Evolutionary conservation across 108 stramenopile genomes (phyloP).

Genomic region (Skeletonema tropicum): DNA sequence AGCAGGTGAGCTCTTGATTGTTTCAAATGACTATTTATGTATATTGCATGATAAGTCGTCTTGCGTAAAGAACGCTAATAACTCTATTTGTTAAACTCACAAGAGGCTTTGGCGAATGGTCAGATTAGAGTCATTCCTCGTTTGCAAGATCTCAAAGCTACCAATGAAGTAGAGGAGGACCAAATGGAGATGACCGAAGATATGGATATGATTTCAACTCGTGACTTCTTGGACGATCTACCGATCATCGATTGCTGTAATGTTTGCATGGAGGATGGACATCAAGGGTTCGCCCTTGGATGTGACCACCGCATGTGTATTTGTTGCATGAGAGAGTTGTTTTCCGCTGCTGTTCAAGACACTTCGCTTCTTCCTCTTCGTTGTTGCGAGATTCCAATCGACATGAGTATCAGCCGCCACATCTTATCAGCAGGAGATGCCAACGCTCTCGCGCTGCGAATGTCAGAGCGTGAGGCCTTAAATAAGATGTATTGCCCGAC

Average conservation of each 20-base stretch:
- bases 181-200: conserved; percentile 11
- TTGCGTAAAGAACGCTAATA: background rate
- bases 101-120: conserved; percentile 25
- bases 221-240: conserved; percentile 19
- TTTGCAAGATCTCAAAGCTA: background rate
- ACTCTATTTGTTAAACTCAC: background rate
- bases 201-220: conserved; percentile 1
- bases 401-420: conserved; percentile 44
- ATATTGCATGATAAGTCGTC: background rate
- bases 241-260: conserved; percentile 42
- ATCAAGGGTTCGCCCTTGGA: conserved; percentile 34
- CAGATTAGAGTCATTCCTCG: conserved; percentile 28
- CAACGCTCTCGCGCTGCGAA: conserved; percentile 16
- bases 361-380: conserved; percentile 51
- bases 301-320: conserved; percentile 53
- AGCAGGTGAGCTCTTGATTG: conserved; percentile 26
- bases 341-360: conserved; percentile 48
- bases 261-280: conserved; percentile 47
- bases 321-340: conserved; percentile 40
- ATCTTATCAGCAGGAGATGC: conserved; percentile 29
- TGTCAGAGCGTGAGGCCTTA: conserved; percentile 39
- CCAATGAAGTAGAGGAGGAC: conserved; percentile 2
- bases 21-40: too few species aligned
- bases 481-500: conserved; percentile 65
- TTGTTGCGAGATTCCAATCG: conserved; percentile 63